Conservation (phyloP, 2,329 filamentous ascomycete genomes). For the Coniochaeta ligniaria region DNA sequence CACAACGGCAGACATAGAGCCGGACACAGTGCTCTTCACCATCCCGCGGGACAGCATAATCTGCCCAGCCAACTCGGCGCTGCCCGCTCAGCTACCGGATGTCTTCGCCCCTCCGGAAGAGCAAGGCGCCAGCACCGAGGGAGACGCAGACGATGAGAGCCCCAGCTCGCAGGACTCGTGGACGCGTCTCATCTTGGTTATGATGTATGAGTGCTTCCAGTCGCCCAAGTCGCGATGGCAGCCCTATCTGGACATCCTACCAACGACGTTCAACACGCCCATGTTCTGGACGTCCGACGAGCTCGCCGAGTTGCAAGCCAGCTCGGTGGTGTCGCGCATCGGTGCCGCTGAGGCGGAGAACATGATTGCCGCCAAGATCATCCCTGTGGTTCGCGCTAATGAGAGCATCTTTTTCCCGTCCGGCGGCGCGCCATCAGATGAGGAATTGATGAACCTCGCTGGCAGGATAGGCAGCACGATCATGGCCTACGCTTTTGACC, state of each 20-base stretch:
- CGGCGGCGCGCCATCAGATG: conserved; percentile 27
- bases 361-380: conserved; percentile 52
- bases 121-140: conserved; percentile 28
- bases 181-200: conserved; percentile 61
- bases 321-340: conserved; percentile 68
- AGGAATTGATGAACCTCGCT: conserved; percentile 44
- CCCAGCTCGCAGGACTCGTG: conserved; percentile 38
- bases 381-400: conserved; percentile 42
- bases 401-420: conserved; percentile 35
- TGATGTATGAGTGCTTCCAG: conserved; percentile 68
- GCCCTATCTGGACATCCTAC: conserved; percentile 71
- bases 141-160: conserved; percentile 26
- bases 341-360: conserved; percentile 65
- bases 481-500: conserved; percentile 89
- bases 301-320: conserved; percentile 66
- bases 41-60: conserved; percentile 69
- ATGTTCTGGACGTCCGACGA: conserved; percentile 82
- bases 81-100: conserved; percentile 50
- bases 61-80: conserved; percentile 62
- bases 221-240: conserved; percentile 61
- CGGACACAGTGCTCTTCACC: conserved; percentile 73
- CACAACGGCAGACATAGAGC: conserved; percentile 59
- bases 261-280: conserved; percentile 66
- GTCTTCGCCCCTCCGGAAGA: conserved; percentile 32
- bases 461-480: conserved; percentile 83